Evolutionary conservation across 768 basidiomycete species (phyloP).

Genomic region (Cystobasidium onofrii): DNA sequence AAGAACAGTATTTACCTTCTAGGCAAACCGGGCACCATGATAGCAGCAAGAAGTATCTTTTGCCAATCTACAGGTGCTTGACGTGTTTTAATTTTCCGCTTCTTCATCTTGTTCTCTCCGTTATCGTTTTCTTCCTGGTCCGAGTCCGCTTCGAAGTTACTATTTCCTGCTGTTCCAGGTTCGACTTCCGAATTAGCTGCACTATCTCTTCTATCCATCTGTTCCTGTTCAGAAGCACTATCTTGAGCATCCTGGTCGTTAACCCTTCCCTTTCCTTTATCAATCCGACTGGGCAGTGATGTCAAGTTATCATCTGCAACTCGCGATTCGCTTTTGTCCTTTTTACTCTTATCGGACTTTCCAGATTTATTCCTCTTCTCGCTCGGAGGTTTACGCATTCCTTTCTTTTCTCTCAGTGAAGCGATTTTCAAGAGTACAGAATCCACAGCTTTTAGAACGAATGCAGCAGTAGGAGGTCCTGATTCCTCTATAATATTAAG

Average conservation of each 20-base stretch:
- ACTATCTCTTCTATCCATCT: background rate
- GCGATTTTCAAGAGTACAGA: background rate
- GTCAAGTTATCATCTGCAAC: background rate
- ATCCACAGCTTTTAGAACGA: background rate
- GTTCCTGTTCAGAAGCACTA: background rate
- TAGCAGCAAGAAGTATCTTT: slow-evolving; percentile 15
- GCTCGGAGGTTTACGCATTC: background rate
- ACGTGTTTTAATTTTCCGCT: background rate
- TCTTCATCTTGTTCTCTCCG: background rate
- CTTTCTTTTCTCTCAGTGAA: background rate
- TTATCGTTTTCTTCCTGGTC: background rate
- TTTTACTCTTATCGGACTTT: background rate
- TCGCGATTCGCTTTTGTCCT: background rate
- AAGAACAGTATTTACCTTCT: background rate
- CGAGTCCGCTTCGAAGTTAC: background rate
- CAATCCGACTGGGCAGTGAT: background rate
- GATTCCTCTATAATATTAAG: background rate
- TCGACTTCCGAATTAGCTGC: background rate
- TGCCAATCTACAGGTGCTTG: slow-evolving; percentile 12
- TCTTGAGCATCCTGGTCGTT: background rate
- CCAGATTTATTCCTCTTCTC: background rate
- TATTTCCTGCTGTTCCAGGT: background rate
- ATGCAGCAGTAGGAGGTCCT: background rate
- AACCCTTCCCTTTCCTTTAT: background rate
- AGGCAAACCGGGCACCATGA: background rate